Evolutionary conservation across 2,329 filamentous ascomycete species (phyloP), one percentile per base, ranked within the genome.

Genomic region (Aspergillus candidus): DNA sequence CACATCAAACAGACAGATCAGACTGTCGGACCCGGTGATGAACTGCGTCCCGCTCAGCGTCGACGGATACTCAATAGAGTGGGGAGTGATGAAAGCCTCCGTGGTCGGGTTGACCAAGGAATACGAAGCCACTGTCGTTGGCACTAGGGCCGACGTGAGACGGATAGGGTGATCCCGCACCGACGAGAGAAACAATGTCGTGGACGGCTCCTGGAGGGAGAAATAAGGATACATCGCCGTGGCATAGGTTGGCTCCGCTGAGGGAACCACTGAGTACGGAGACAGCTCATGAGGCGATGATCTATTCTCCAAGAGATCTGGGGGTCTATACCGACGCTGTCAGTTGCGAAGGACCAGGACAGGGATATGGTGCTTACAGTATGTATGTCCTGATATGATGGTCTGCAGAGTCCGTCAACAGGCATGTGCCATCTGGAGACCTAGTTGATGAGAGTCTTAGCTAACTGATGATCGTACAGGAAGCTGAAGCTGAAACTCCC

Each of bases 1-100:
- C 18, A 78, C 56, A 58, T 83, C 78, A 54, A 82, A 83, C 12
- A 75, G 56, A 35, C 75, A 72, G 36, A 83, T 72, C 10, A 70
- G 54, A 47, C 74, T 75, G 32, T 74, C 67, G 3, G 70, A 70
- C n/a, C 79, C 80, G 4, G 78, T 77, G 40, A 83, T 62, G 60
- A 84, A 83, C 6, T 67, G 67, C 0, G 66, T 67, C 8, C 75
- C 75, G 7, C 69, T 61, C 4, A 65, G 56, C 3, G 62, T 67
- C 13, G 57, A 47, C 3, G 68, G 68, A 58, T 79, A 83, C n/a
- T 71, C 53, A 3, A 84, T 69, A 22, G 74, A 77, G 52, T 76
- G 68, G 0, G 79, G 76, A 1, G 73, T 67, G 30, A 75, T 74
- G 53, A 76, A 76, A 11, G 68, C 72, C 62, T 84, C 80, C 2